Evolutionary conservation across 2,329 filamentous ascomycete species (phyloP).

Genomic region (Nemania sp.): DNA sequence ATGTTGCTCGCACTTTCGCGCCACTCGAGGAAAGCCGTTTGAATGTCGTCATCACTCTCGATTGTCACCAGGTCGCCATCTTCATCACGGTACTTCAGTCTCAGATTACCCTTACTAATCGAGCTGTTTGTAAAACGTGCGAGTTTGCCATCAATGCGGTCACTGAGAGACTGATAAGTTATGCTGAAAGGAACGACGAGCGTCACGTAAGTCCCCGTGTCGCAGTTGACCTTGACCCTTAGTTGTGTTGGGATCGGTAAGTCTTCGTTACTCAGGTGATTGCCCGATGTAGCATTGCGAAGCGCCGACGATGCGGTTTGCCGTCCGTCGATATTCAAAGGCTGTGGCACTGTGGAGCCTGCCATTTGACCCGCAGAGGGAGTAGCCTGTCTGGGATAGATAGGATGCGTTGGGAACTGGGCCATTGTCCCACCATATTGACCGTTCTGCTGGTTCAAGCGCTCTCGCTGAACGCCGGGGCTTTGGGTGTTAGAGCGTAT

Average conservation of each 20-base stretch:
- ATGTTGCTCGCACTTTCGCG: constrained; percentile 67
- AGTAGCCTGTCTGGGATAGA: constrained; percentile 55
- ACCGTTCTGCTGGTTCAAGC: constrained; percentile 53
- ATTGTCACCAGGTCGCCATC: constrained; percentile 94
- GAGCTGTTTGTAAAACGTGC: constrained; percentile 83
- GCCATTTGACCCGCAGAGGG: constrained; percentile 45
- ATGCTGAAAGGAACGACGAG: constrained; percentile 97
- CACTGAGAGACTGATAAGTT: constrained; percentile 88
- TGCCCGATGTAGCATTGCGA: constrained; percentile 42
- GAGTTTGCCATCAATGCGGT: constrained; percentile 94
- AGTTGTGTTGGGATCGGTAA: constrained; percentile 71
- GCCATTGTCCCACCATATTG: constrained; percentile 58
- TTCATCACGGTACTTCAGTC: constrained; percentile 87
- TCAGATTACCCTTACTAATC: constrained; percentile 80
- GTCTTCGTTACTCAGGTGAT: constrained; percentile 51
- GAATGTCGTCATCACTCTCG: constrained; percentile 93
- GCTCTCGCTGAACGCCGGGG: constrained; percentile 68
- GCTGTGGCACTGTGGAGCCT: constrained; percentile 40
- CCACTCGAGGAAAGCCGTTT: constrained; percentile 95
- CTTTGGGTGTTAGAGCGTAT: constrained; percentile 72
- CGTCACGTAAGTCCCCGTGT: constrained; percentile 83
- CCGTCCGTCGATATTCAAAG: constrained; percentile 45
- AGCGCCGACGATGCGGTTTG: constrained; percentile 54
- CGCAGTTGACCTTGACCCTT: constrained; percentile 94
- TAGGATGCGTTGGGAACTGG: constrained; percentile 60